phyloP scores from a whole-genome alignment of 208 protist species.

The Crithidia expoeki region DNA sequence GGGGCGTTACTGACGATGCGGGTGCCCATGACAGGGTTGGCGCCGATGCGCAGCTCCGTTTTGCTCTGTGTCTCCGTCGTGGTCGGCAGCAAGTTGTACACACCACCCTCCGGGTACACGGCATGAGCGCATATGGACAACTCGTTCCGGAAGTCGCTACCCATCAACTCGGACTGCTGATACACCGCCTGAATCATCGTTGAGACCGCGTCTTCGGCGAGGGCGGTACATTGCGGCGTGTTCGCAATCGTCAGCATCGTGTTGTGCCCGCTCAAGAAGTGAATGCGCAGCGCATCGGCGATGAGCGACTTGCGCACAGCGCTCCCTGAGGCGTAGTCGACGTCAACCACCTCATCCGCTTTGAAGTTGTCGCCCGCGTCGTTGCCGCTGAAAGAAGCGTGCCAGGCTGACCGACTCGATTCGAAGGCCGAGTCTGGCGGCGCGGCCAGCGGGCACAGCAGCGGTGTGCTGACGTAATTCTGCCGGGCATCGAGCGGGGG shows the following conservation, averaged over 20 bases:
- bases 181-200: slow-evolving; percentile 30
- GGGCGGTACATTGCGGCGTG: slow-evolving; percentile 35
- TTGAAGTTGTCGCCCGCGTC: slow-evolving; percentile 10
- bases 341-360: slow-evolving; percentile 40
- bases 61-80: background rate
- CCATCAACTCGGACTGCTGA: slow-evolving; percentile 19
- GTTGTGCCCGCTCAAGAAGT: slow-evolving; percentile 53
- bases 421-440: background rate
- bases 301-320: slow-evolving; percentile 16
- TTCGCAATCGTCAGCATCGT: slow-evolving; percentile 33
- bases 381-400: background rate
- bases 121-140: slow-evolving; percentile 37
- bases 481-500: slow-evolving; percentile 11
- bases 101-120: slow-evolving; percentile 24
- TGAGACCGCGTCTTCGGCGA: slow-evolving; percentile 41
- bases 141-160: slow-evolving; percentile 28
- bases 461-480: slow-evolving; percentile 3
- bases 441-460: slow-evolving; percentile 7
- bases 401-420: slow-evolving; percentile 1
- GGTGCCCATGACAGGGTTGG: slow-evolving; percentile 48
- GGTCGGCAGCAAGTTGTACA: slow-evolving; percentile 43
- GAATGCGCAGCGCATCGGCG: slow-evolving; percentile 25
- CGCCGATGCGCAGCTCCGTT: slow-evolving; percentile 18
- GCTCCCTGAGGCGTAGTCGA: slow-evolving; percentile 25
- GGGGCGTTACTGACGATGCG: slow-evolving; percentile 37